Evolutionary conservation across 805 yeast genomes (phyloP), one percentile per base, ranked within the genome.

Genomic region (Jamesozyma gamospora): DNA sequence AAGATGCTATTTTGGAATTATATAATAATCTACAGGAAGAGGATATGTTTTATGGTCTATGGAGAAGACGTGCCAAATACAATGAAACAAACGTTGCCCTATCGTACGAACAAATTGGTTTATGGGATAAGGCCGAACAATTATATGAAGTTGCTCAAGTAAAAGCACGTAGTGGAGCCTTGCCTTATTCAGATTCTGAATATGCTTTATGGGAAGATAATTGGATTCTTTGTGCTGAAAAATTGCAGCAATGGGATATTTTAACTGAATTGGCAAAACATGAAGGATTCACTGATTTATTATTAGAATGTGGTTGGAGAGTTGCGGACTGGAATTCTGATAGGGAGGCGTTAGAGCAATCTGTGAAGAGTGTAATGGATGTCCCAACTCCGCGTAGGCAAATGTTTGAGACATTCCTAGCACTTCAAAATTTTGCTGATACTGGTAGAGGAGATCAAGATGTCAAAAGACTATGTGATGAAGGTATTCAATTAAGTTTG

Each of bases 221-320:
- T 53, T 92, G 99, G 99, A 87, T 92, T 41, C 65, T 84, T 29
- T 88, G 98, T 67, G 95, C 98, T 3, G 96, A 92, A 56, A 90
- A 90, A 59, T 67, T 92, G 31, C 98, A 92, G 56, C 96, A 92
- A 48, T 92, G 99, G 99, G 98, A 92, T 55, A 81, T 92, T 35
- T 67, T 92, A 43, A 90, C 98, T 0, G 99, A 92, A 53, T 69
- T 94, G 25, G 96, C 98, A 2, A 87, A 90, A 51, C 97, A 94
- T 55, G 99, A 94, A 67, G 96, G 96, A 0, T 94, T 90, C 57
- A 87, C 96, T 0, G 98, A 92, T 54, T 68, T 92, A 47, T 65
- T 94, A 19, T 67, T 92, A n/a, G 99, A 92, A 60, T 94, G 98
- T 71, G 98, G 97, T 29, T 92, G 99, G 99, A 72, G 99, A 54